Evolutionary conservation across 2,329 filamentous ascomycete genomes (phyloP).

Genomic region (Chaetomiaceae sp.): DNA sequence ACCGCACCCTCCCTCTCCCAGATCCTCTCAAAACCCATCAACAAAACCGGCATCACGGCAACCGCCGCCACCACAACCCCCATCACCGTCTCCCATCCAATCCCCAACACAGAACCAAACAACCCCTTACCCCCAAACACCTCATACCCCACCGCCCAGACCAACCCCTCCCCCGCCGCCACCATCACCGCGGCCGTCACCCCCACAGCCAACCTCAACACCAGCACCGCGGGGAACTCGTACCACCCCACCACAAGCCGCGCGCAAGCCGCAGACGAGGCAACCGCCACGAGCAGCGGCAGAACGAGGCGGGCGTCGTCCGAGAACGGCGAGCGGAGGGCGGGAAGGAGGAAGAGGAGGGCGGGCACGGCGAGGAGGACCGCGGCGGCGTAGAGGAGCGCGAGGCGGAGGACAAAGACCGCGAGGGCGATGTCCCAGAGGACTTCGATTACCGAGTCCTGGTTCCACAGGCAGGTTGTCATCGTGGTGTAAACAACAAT

Average conservation of each 20-base stretch:
- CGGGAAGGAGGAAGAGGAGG: constrained; percentile 14
- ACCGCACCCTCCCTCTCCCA: constrained; percentile 23
- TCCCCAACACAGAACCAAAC: too few relatives aligned
- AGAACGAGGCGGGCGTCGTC: constrained; percentile 1
- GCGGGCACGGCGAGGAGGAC: constrained; percentile 27
- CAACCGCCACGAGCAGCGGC: constrained; percentile 14
- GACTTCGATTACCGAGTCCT: constrained; percentile 35
- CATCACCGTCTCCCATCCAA: neutral
- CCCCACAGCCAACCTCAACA: constrained; percentile 33
- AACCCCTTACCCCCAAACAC: constrained; percentile 14
- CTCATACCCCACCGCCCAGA: constrained; percentile 21
- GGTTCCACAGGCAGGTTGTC: too few relatives aligned
- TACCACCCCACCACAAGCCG: constrained; percentile 26
- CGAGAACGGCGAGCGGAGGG: constrained; percentile 7
- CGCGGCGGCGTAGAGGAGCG: constrained; percentile 32
- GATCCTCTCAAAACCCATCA: constrained; percentile 29
- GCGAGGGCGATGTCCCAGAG: constrained; percentile 37
- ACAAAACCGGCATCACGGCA: constrained; percentile 27
- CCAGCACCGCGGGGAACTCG: constrained; percentile 29
- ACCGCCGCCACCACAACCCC: constrained; percentile 14
- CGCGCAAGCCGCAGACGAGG: constrained; percentile 27
- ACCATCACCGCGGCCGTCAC: constrained; percentile 26
- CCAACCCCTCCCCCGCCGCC: constrained; percentile 22
- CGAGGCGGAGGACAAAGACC: constrained; percentile 34
- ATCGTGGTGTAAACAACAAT: too few relatives aligned